Evolutionary conservation across 106 monocot genomes (phyloP), one percentile per base, ranked within the genome.

Genomic region (Dactylorhiza incarnata): DNA sequence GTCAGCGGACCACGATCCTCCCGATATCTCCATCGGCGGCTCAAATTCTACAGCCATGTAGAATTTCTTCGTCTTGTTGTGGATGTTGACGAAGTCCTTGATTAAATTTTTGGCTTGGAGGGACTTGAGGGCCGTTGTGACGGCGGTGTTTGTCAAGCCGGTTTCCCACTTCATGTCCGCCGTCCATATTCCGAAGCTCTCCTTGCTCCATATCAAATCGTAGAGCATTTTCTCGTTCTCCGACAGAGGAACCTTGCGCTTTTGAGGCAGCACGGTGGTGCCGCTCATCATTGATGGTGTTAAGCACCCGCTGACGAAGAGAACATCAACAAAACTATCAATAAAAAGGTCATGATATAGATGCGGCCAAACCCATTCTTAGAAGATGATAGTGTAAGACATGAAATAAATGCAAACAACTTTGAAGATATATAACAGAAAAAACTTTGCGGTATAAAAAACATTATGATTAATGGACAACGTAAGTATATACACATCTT

Each of bases 1-100:
- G 0, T 86, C 80, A n/a, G 81, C 77, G 56, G 85, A 94, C 91
- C 91, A 94, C 1, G 81, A 47, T 9, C 94, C 91, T 9, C 94
- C 91, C 2, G 91, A 76, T 13, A 94, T 76, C 67, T 88, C 89
- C 29, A 78, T 71, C 3, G 85, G 74, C 2, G 94, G 91, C 47
- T 91, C 85, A 23, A 89, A 91, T 61, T 87, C 86, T 0, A 73
- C 62, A 5, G 73, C 86, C 89, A 94, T 89, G 73, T 70, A 85
- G 11, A 83, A 72, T 76, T 94, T 94, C 73, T 67, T 80, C 6
- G 6, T 55, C 25, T 83, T 86, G 71, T 83, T 61, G 65, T 85
- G 78, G 13, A 89, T 59, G 74, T 81, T 82, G 47, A 71, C 77
- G 5, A 94, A 91, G 8, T 83, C 83, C 75, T 89, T 88, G 74